These are phyloP conservation scores for Ehretia macrophylla DNA, from an alignment of 257 asterid species.

Conservation along the genomic window DNA sequence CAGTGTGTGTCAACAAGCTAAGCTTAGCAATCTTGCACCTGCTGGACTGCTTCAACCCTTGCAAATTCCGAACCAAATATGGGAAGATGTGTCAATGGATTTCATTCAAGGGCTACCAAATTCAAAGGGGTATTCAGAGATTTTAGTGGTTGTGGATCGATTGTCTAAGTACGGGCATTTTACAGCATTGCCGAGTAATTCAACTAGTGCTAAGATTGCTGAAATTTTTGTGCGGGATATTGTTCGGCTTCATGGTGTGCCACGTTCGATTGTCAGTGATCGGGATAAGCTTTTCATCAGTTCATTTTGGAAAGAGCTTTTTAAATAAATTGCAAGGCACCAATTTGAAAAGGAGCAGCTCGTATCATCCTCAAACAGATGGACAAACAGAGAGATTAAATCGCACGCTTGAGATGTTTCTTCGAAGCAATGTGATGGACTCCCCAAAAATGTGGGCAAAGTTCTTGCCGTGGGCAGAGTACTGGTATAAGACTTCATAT, in stretches of 20 bases:
- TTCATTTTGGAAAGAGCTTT: background rate
- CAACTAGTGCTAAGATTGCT: background rate
- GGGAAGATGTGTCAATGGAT: background rate
- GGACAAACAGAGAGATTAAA: background rate
- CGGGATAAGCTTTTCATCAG: background rate
- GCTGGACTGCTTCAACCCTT: background rate
- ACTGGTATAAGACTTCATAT: background rate
- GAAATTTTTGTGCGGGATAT: background rate
- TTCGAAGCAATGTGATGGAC: no score
- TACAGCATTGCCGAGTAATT: background rate
- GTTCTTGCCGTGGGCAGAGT: conserved; percentile 2
- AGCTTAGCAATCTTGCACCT: background rate
- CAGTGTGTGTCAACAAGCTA: no score
- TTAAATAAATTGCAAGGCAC: no score
- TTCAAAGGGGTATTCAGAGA: background rate
- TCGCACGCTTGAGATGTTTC: no score
- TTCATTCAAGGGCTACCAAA: conserved; percentile 3
- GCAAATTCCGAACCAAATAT: background rate
- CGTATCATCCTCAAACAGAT: conserved; percentile 1
- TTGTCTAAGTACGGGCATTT: conserved; percentile 1
- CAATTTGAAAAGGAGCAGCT: background rate
- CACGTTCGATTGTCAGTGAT: background rate
- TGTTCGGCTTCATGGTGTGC: background rate
- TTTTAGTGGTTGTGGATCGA: background rate
- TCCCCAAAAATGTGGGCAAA: no score